Conservation (phyloP, 805 yeast species). For the Pichia heedii region DNA sequence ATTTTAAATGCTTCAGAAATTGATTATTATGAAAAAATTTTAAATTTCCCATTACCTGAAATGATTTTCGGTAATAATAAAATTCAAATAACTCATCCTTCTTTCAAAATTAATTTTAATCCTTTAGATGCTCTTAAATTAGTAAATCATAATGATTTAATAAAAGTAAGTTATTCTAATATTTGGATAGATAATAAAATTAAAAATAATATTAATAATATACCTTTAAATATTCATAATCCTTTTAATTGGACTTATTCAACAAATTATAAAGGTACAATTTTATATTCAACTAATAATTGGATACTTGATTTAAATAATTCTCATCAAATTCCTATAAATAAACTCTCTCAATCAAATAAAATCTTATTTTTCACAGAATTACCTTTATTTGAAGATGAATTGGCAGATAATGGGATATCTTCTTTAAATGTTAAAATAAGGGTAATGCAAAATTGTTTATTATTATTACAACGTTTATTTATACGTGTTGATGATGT, state of each 20-base stretch:
- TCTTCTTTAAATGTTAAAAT: conserved; percentile 69
- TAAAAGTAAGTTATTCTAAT: conserved; percentile 77
- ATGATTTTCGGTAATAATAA: conserved; percentile 90
- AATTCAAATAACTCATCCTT: conserved; percentile 33
- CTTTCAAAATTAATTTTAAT: conserved; percentile 49
- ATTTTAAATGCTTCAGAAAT: conserved; percentile 68
- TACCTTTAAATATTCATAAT: conserved; percentile 51
- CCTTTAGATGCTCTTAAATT: conserved; percentile 65
- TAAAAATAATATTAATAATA: conserved; percentile 12
- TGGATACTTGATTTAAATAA: conserved; percentile 19
- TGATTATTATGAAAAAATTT: conserved; percentile 51
- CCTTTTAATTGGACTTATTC: conserved; percentile 98
- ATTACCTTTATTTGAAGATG: conserved; percentile 85
- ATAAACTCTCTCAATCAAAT: conserved; percentile 57
- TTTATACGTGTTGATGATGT: conserved; percentile 89
- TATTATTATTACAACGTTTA: conserved; percentile 65
- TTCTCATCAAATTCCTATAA: conserved; percentile 48
- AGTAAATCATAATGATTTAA: conserved; percentile 40
- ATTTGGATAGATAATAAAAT: conserved; percentile 58
- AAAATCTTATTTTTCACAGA: conserved; percentile 89
- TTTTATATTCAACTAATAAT: conserved; percentile 11
- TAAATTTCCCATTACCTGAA: conserved; percentile 82
- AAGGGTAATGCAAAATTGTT: conserved; percentile 78
- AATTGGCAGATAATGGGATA: conserved; percentile 92
- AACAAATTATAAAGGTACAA: conserved; percentile 63